Base-by-base conservation (phyloP, 768 basidiomycete species). In the Boletellus emodensis region DNA sequence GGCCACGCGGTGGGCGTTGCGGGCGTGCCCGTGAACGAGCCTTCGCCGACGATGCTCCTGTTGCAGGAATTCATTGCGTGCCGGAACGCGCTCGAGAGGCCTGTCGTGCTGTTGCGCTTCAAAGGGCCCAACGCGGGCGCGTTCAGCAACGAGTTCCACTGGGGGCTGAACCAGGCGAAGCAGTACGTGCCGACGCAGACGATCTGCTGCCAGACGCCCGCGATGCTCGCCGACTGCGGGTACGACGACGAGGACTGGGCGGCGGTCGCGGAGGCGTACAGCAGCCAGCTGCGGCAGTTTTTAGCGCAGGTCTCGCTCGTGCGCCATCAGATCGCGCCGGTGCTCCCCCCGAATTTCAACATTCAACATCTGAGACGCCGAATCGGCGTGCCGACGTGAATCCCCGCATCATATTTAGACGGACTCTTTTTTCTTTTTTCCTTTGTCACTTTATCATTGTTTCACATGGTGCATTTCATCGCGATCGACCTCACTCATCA, bases 341-440 rank as follows among this genome's bases (percentile, higher is more conserved):
- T 69, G 30, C 52, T 66, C 10, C 65, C 65, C 3, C 65, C 67
- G 1, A 67, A 67, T 18, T 66, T 66, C 32, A 68, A 68, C 42
- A 46, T 64, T 5, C 67, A 68, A 14, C 67, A 64, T 43, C 34
- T 67, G 47, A 68, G 64, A 18, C 65, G 65, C 5, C 55, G 65
- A 46, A 40, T 64, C 0, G 64, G 62, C 1, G 49, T 56, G 11
- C 57, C 66, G 7, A 49, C 56, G 5, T 66, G 45, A 68, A 14
- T 14, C 12, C 24, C 24, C 24, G n/a, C n/a, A n/a, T n/a, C 24
- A 26, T 26, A 26, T 40, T 10, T 8, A 20, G 24, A 33, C 22
- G 10, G 7, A 20, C 14, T 7, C 22, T 33, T 12, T 18, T 5
- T 32, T 12, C 26, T 12, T 20, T 5, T 32, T 12, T 32, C 33